These are phyloP conservation scores for Coemansia sp. DNA, from an alignment of 192 early-diverging fungal genomes.

Conservation along the genomic window DNA sequence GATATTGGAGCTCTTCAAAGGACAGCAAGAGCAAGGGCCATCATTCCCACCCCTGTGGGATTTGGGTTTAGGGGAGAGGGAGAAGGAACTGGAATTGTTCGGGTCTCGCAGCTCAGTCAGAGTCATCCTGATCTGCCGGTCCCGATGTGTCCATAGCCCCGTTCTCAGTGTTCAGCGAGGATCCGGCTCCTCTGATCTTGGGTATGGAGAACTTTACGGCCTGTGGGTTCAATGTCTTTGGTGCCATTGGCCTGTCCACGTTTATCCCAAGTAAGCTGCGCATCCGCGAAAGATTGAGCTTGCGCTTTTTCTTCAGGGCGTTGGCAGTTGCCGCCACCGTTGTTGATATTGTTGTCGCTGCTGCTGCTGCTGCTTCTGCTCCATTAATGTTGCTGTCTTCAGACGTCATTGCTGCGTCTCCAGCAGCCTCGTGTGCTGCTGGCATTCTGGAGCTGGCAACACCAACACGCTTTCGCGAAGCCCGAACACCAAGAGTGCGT, in stretches of 20 bases:
- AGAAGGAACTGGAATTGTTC: neutral
- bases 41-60: too few species aligned
- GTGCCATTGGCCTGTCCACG: conserved; percentile 13
- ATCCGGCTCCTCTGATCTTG: conserved; percentile 26
- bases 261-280: conserved; percentile 39
- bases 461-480: neutral
- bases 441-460: neutral
- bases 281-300: conserved; percentile 52
- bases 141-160: neutral
- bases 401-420: neutral
- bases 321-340: conserved; percentile 3
- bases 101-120: conserved; percentile 23
- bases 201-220: conserved; percentile 46
- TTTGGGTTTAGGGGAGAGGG: too few species aligned
- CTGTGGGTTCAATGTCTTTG: conserved; percentile 19
- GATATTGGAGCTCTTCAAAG: too few species aligned
- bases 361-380: neutral
- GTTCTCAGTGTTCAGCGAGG: neutral
- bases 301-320: conserved; percentile 52
- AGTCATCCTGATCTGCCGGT: conserved; percentile 15
- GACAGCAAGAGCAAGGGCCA: too few species aligned
- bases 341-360: neutral
- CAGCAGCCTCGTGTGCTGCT: neutral
- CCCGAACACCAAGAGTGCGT: conserved; percentile 6
- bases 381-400: neutral